Conservation (phyloP, 495 filamentous ascomycete genomes). For the Penicillium ochrochloron region DNA sequence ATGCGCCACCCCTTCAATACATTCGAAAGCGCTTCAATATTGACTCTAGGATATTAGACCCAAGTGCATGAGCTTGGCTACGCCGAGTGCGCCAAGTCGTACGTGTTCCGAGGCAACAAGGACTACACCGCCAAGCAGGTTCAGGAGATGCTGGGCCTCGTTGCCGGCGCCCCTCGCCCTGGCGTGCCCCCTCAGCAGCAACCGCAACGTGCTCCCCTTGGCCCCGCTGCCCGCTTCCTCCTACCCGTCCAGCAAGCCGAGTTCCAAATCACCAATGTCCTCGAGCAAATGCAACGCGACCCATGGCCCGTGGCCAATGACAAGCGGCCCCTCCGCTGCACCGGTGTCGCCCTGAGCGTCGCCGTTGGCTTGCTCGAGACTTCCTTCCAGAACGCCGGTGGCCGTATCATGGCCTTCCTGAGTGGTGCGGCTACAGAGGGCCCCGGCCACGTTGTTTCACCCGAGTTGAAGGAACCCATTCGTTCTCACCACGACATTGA, state of each 20-base stretch:
- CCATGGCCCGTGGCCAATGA: constrained; percentile 98
- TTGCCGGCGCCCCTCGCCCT: constrained; percentile 68
- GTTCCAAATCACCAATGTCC: constrained; percentile 95
- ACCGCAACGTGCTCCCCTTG: constrained; percentile 78
- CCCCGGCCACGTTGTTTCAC: constrained; percentile 94
- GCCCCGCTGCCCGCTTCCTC: constrained; percentile 86
- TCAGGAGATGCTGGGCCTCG: constrained; percentile 93
- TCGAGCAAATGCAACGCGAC: constrained; percentile 96
- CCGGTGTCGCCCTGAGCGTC: constrained; percentile 93
- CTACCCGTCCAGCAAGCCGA: constrained; percentile 95
- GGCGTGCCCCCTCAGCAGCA: constrained; percentile 70
- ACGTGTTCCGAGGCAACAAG: constrained; percentile 97
- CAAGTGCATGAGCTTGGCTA: constrained; percentile 99
- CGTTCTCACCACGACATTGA: constrained; percentile 99
- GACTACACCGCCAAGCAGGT: constrained; percentile 97
- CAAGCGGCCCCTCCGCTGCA: constrained; percentile 88
- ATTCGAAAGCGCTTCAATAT: constrained; percentile 24
- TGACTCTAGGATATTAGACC: constrained; percentile 53
- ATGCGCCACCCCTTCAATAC: not conserved
- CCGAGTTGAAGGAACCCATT: constrained; percentile 96
- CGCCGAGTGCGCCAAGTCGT: constrained; percentile 98
- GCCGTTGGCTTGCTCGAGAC: constrained; percentile 91
- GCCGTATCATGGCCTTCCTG: constrained; percentile 95
- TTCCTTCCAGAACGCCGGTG: constrained; percentile 93
- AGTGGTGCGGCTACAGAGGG: constrained; percentile 96